A percentile compares a stretch with the other conserved stretches of the same genome.
Evolutionary conservation across 2,329 filamentous ascomycete genomes (phyloP).

Genomic region (Macroventuria anomochaeta): DNA sequence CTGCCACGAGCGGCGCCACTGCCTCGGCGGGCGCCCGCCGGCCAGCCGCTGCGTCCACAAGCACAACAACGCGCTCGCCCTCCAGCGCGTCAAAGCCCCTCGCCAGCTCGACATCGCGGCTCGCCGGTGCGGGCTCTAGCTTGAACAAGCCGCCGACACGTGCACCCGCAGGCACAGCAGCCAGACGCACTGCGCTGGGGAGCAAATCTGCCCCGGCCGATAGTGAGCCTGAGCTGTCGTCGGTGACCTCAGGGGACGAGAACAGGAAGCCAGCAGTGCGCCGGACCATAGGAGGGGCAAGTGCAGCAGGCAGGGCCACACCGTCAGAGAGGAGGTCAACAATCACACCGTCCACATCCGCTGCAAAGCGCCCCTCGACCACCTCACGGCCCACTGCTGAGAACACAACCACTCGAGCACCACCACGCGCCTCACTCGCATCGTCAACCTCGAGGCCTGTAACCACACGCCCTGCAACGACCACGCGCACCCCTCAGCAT

Average conservation of each 20-base stretch:
- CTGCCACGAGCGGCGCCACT: constrained; percentile 21
- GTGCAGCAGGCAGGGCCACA: constrained; percentile 31
- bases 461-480: constrained; percentile 33
- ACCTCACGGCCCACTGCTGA: constrained; percentile 36
- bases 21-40: constrained; percentile 33
- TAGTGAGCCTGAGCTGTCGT: constrained; percentile 43
- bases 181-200: constrained; percentile 30
- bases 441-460: constrained; percentile 29
- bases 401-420: constrained; percentile 29
- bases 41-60: constrained; percentile 27
- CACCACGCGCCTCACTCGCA: constrained; percentile 41
- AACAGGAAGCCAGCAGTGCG: constrained; percentile 42
- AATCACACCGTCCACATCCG: constrained; percentile 24
- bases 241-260: constrained; percentile 47
- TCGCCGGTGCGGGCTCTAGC: constrained; percentile 35
- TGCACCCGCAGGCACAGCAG: constrained; percentile 32
- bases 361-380: constrained; percentile 40
- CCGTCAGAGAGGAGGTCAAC: constrained; percentile 27
- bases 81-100: constrained; percentile 36
- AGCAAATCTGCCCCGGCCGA: constrained; percentile 36
- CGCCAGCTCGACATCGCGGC: constrained; percentile 34
- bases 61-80: constrained; percentile 29
- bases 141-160: constrained; percentile 49
- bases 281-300: constrained; percentile 30
- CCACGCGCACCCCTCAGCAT: constrained; percentile 28